Percentiles rank a stretch among this genome's conserved stretches.
These are phyloP conservation scores for Syzygium aqueum DNA, from an alignment of 345 rosid genomes.

Conservation along the genomic window DNA sequence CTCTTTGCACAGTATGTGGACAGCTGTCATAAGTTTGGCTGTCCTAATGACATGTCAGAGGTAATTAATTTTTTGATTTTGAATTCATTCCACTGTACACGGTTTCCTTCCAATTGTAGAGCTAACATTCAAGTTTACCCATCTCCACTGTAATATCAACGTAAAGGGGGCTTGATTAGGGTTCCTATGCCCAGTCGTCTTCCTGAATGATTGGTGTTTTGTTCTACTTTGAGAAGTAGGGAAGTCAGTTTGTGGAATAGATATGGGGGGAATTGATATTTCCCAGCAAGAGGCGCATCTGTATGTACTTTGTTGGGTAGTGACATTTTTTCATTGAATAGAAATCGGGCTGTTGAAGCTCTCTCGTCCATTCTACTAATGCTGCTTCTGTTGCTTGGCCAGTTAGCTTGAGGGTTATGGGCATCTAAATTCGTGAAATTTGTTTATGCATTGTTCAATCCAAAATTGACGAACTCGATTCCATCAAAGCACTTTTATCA, in stretches of 20 bases:
- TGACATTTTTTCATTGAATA: neutral
- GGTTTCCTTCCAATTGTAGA: neutral
- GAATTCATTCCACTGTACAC: neutral
- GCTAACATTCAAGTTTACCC: neutral
- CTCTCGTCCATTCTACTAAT: neutral
- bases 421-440: neutral
- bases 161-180: neutral
- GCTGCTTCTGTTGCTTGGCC: neutral
- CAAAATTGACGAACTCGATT: neutral
- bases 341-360: neutral
- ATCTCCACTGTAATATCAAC: neutral
- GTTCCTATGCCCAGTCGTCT: neutral
- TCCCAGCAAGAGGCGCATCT: neutral
- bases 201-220: neutral
- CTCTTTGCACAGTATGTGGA: neutral
- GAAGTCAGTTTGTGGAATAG: neutral
- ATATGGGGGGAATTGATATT: neutral
- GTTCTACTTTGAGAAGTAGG: neutral
- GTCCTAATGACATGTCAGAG: neutral
- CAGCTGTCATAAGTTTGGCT: neutral
- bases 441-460: neutral
- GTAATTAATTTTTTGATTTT: neutral
- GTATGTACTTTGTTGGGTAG: neutral
- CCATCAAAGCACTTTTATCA: neutral
- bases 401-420: neutral